Base-by-base conservation (phyloP, 257 asterid genomes). In the Solanum pinnatisectum region DNA sequence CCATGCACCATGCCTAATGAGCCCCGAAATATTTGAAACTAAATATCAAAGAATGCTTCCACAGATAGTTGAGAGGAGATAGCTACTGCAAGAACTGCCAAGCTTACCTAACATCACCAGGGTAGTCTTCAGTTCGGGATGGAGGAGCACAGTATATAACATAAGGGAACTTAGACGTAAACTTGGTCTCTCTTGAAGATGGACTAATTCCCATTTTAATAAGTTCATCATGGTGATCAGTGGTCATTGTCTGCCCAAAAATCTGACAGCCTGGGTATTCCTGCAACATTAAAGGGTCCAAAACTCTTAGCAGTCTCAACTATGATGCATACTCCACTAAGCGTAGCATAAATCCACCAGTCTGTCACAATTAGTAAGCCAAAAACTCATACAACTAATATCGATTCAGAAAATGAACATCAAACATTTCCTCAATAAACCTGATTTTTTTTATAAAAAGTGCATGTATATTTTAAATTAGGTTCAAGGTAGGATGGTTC, bases 121-220 rank as follows among this genome's bases (percentile, higher is more conserved):
- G 93, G 90, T 97, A 97, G 90, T 97, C 99, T 42, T 90, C 56
- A 88, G 88, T 92, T 81, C 93, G 89, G 16, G 90, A 94, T 46
- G 99, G 98, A 90, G 99, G 99, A 87, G 98, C 99, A 90, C 99
- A 96, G 91, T 95, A 97, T 72, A 97, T 94, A 88, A 97, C 97
- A 88, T 92, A 95, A 52, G 99, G 98, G 88, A 95, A 95, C 93
- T 95, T 95, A 30, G 88, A 89, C 52, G 86, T 70, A 70, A 87
- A 46, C 87, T 74, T 91, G 84, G 88, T 87, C 88, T 92, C 99
- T 91, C 94, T 94, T 15, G 93, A 88, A 87, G 90, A 91, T 76
- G 99, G 99, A 81, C 40, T 95, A 63, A 97, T 95, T 74, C 99
- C 99, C 88, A 96, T 83, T 88, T 94, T 92, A 65, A 87, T 88